These are phyloP conservation scores for Eucalyptus tenuipes DNA, from an alignment of 345 rosid species.

Conservation along the genomic window DNA sequence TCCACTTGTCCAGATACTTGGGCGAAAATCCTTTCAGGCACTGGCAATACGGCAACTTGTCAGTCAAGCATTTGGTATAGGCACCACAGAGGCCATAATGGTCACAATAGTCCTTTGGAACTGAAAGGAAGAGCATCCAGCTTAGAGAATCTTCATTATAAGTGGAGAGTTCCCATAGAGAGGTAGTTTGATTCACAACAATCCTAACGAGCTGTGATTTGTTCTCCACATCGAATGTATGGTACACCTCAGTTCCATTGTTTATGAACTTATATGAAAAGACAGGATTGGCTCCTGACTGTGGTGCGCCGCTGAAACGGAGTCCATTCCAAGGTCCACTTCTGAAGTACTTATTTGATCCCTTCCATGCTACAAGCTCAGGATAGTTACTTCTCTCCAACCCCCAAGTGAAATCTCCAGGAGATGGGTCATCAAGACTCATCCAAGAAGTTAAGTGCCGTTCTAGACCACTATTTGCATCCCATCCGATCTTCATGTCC, in stretches of 20 bases:
- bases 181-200: neutral
- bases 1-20: slow-evolving; percentile 8
- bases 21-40: slow-evolving; percentile 32
- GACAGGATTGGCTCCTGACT: neutral
- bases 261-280: slow-evolving; percentile 5
- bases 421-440: slow-evolving; percentile 19
- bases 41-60: neutral
- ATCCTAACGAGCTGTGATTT: neutral
- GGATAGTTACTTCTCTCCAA: slow-evolving; percentile 10
- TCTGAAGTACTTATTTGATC: neutral
- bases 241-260: slow-evolving; percentile 1
- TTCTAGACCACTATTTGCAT: neutral
- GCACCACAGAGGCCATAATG: slow-evolving; percentile 13
- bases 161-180: slow-evolving; percentile 1
- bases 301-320: slow-evolving; percentile 14
- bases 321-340: slow-evolving; percentile 33
- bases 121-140: neutral
- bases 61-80: neutral
- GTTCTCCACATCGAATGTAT: neutral
- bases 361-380: neutral
- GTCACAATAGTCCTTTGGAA: slow-evolving; percentile 17
- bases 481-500: slow-evolving; percentile 35
- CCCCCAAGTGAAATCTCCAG: slow-evolving; percentile 7
- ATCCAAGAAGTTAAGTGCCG: slow-evolving; percentile 19
- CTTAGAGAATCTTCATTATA: neutral